Evolutionary conservation across 345 rosid species (phyloP).

Genomic region (Aquilaria malaccensis): DNA sequence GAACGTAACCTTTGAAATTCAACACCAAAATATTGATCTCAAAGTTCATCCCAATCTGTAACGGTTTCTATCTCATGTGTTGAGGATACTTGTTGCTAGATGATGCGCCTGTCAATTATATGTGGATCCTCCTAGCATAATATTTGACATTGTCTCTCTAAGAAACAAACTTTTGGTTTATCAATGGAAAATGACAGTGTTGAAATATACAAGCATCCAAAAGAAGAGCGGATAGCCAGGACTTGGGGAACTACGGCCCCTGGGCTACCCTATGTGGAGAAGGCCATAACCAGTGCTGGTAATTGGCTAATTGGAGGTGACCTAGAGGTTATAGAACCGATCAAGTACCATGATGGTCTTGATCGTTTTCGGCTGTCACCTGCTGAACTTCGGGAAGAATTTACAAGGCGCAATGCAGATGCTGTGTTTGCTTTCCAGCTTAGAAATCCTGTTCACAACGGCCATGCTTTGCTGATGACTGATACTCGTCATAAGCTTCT

Average conservation of each 20-base stretch:
- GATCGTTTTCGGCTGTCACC: slow-evolving; percentile 91
- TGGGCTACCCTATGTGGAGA: slow-evolving; percentile 86
- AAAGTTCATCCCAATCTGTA: no score
- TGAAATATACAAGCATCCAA: slow-evolving; percentile 94
- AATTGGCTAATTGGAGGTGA: slow-evolving; percentile 97
- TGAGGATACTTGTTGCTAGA: no score
- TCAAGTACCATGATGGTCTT: slow-evolving; percentile 84
- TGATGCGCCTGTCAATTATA: no score
- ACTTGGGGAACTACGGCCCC: slow-evolving; percentile 97
- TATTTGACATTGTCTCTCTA: no score
- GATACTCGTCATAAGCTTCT: slow-evolving; percentile 91
- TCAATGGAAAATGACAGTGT: slow-evolving; percentile 37
- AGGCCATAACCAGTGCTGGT: slow-evolving; percentile 65
- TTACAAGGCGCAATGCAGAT: slow-evolving; percentile 79
- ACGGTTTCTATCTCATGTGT: no score
- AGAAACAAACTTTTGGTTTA: slow-evolving; percentile 4
- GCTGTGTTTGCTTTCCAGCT: slow-evolving; percentile 99
- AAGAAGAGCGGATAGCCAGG: slow-evolving; percentile 94
- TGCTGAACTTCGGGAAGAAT: slow-evolving; percentile 68
- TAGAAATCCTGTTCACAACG: slow-evolving; percentile 97
- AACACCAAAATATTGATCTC: no score
- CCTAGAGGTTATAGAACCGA: slow-evolving; percentile 81
- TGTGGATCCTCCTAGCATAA: no score
- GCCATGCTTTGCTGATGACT: slow-evolving; percentile 94
- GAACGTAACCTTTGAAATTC: no score